Conservation (phyloP, 2,329 filamentous ascomycete genomes). For the Epicoccum nigrum region DNA sequence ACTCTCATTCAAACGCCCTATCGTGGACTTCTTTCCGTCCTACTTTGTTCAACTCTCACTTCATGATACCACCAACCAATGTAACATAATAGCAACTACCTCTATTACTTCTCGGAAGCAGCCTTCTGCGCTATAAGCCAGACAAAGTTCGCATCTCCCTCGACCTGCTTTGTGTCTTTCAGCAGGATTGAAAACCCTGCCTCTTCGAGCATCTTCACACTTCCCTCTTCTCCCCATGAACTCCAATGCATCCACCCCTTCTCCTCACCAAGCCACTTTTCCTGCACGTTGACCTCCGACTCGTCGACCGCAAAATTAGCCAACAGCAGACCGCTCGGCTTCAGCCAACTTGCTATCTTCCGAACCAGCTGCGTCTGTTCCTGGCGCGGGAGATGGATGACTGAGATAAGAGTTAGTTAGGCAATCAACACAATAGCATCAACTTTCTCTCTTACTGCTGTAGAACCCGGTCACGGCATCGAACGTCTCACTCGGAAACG, state of each 20-base stretch:
- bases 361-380: constrained; percentile 57
- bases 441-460: too few species aligned
- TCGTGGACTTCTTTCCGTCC: too few species aligned
- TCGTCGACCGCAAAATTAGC: constrained; percentile 48
- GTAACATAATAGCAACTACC: too few species aligned
- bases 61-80: background rate
- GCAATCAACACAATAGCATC: too few species aligned
- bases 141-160: constrained; percentile 34
- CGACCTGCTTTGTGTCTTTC: constrained; percentile 31
- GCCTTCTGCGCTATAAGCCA: constrained; percentile 32
- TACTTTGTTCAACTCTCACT: background rate
- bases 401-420: background rate
- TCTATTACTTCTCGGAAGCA: too few species aligned
- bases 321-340: constrained; percentile 56
- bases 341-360: constrained; percentile 58
- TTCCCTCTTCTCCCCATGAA: constrained; percentile 47
- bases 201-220: constrained; percentile 37
- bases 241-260: constrained; percentile 50
- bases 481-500: constrained; percentile 47
- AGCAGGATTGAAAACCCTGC: constrained; percentile 34
- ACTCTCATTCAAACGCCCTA: too few species aligned
- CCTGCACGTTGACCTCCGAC: constrained; percentile 11
- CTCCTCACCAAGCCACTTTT: constrained; percentile 45
- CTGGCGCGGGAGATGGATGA: constrained; percentile 60
- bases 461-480: constrained; percentile 61